Conservation (phyloP, 805 yeast species). For the Candida schatavii region DNA sequence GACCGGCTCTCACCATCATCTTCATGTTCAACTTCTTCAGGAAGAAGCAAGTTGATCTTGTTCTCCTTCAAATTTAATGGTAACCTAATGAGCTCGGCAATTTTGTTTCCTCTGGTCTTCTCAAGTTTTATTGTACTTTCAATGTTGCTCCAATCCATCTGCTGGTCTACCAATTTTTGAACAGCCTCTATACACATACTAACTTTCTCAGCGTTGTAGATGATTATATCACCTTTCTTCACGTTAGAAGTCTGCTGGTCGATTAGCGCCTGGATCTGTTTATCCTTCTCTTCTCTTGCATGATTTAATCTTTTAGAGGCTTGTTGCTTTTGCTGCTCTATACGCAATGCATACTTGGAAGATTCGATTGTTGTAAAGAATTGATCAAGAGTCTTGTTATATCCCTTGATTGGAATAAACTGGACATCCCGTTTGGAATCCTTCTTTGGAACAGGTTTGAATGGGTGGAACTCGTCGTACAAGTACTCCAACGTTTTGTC, state of each 20-base stretch:
- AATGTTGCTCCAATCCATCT: constrained; percentile 92
- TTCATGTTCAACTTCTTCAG: constrained; percentile 42
- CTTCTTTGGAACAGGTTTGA: constrained; percentile 46
- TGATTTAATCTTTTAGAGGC: constrained; percentile 72
- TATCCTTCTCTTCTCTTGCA: constrained; percentile 71
- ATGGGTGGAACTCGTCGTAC: constrained; percentile 71
- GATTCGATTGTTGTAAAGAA: constrained; percentile 86
- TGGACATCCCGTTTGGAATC: constrained; percentile 19
- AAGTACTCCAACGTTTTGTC: constrained; percentile 44
- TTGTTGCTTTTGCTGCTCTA: constrained; percentile 72
- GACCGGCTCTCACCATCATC: constrained; percentile 18
- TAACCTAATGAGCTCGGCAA: constrained; percentile 59
- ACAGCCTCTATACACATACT: constrained; percentile 71
- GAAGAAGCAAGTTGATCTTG: constrained; percentile 57
- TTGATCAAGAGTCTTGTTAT: constrained; percentile 76
- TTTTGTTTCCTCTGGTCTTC: constrained; percentile 57
- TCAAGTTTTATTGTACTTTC: constrained; percentile 72
- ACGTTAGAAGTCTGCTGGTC: constrained; percentile 62
- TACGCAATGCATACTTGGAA: constrained; percentile 67
- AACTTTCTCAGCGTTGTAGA: constrained; percentile 64
- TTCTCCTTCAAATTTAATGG: constrained; percentile 73
- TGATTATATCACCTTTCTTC: constrained; percentile 70
- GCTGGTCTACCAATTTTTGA: constrained; percentile 66
- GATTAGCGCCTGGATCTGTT: constrained; percentile 63
- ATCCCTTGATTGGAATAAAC: constrained; percentile 54